Evolutionary conservation across 257 asterid species (phyloP).

Genomic region (Ilex asprella): DNA sequence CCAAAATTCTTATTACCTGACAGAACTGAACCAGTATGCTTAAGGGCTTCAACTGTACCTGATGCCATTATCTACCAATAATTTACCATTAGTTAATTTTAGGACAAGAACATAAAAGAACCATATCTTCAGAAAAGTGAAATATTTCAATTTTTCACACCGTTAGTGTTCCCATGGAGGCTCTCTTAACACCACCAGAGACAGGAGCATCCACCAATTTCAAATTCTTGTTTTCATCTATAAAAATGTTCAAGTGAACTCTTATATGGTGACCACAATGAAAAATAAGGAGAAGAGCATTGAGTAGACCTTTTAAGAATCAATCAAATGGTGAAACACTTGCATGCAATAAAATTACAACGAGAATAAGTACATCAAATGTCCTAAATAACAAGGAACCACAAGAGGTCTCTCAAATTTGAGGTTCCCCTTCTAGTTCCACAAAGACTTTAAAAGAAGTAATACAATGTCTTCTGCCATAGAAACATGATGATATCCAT

Average conservation of each 20-base stretch:
- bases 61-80: constrained; percentile 90
- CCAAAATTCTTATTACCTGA: constrained; percentile 45
- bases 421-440: too few species aligned
- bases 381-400: too few species aligned
- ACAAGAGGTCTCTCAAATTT: too few species aligned
- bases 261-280: too few species aligned
- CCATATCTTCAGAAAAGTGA: neutral
- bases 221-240: constrained; percentile 72
- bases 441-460: too few species aligned
- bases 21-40: constrained; percentile 80
- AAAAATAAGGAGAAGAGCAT: too few species aligned
- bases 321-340: too few species aligned
- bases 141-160: constrained; percentile 38
- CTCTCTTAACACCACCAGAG: constrained; percentile 96
- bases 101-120: neutral
- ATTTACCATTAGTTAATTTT: constrained; percentile 3
- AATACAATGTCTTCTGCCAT: too few species aligned
- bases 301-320: too few species aligned
- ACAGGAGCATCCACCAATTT: constrained; percentile 98
- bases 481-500: too few species aligned
- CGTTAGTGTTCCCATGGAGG: constrained; percentile 87
- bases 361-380: too few species aligned
- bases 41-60: constrained; percentile 83
- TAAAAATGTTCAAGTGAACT: constrained; percentile 10
- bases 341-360: too few species aligned